phyloP scores from a whole-genome alignment of 495 filamentous ascomycete genomes.

The Astrothelium macrocarpum region DNA sequence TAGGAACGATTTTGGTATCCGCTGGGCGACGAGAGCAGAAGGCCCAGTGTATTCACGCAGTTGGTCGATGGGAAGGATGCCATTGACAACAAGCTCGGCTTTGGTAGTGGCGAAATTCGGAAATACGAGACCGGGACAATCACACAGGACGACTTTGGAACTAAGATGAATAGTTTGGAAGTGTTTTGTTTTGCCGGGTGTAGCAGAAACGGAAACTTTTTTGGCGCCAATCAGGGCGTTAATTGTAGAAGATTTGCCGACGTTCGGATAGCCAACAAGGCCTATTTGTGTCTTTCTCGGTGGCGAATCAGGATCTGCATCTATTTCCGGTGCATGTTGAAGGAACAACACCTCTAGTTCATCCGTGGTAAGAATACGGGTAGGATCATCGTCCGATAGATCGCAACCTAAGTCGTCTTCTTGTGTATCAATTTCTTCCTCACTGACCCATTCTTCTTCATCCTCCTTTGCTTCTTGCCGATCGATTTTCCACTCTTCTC shows the following conservation, averaged over 20 bases:
- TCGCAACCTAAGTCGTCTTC: slow-evolving; percentile 25
- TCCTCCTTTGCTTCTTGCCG: slow-evolving; percentile 35
- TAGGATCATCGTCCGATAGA: slow-evolving; percentile 40
- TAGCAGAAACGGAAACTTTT: slow-evolving; percentile 96
- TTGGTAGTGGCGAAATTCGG: slow-evolving; percentile 97
- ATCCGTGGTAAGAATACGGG: slow-evolving; percentile 78
- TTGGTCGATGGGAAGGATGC: slow-evolving; percentile 95
- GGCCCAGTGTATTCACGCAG: slow-evolving; percentile 90
- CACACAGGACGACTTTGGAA: slow-evolving; percentile 81
- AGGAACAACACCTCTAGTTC: slow-evolving; percentile 88
- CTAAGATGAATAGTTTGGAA: slow-evolving; percentile 97
- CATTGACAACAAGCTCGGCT: slow-evolving; percentile 91
- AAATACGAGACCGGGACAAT: slow-evolving; percentile 98
- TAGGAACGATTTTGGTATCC: slow-evolving; percentile 83
- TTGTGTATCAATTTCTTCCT: slow-evolving; percentile 23
- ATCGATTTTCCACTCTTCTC: slow-evolving; percentile 18
- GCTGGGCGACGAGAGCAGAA: slow-evolving; percentile 70
- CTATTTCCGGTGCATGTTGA: slow-evolving; percentile 35
- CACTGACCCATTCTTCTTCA: slow-evolving; percentile 28
- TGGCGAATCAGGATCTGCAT: slow-evolving; percentile 14
- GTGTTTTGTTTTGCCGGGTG: slow-evolving; percentile 97
- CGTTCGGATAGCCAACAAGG: slow-evolving; percentile 96
- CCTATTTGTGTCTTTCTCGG: slow-evolving; percentile 74
- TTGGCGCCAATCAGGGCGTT: slow-evolving; percentile 96
- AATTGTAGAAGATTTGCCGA: slow-evolving; percentile 98